A percentile compares a stretch with the other conserved stretches of the same genome.
Evolutionary conservation across 352 stramenopile genomes (phyloP).

Genomic region (Blastocystis sp.): DNA sequence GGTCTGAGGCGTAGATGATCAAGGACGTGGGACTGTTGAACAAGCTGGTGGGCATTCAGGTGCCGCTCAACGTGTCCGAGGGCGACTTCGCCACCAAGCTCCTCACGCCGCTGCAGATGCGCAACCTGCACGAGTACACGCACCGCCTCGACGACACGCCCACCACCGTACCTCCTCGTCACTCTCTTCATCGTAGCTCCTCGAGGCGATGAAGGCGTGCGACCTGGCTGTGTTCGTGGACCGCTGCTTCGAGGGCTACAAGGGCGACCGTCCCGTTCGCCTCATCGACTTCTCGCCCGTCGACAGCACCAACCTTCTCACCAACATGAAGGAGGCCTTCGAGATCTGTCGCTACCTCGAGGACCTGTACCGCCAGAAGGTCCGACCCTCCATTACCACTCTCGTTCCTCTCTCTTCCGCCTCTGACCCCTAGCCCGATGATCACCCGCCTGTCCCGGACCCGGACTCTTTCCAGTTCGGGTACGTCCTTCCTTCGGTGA

Average conservation of each 20-base stretch:
- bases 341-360: constrained; percentile 57
- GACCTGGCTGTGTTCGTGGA: constrained; percentile 42
- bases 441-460: not conserved
- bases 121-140: not conserved
- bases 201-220: constrained; percentile 50
- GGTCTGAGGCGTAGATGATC: constrained; percentile 19
- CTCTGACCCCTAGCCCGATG: not conserved
- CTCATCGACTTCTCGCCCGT: constrained; percentile 33
- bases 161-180: not conserved
- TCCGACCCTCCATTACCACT: constrained; percentile 9
- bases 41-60: constrained; percentile 37
- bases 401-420: not conserved
- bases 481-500: constrained; percentile 41
- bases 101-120: not conserved
- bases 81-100: not conserved
- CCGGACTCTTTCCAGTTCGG: constrained; percentile 53
- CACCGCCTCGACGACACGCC: not conserved
- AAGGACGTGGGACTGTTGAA: constrained; percentile 52
- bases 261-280: constrained; percentile 13
- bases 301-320: not conserved
- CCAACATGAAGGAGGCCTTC: constrained; percentile 47
- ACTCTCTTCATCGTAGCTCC: not conserved
- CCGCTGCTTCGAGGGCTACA: constrained; percentile 55
- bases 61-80: constrained; percentile 57
- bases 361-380: constrained; percentile 1